These are phyloP conservation scores for Eucommia ulmoides DNA, from an alignment of 257 asterid genomes.

Conservation along the genomic window DNA sequence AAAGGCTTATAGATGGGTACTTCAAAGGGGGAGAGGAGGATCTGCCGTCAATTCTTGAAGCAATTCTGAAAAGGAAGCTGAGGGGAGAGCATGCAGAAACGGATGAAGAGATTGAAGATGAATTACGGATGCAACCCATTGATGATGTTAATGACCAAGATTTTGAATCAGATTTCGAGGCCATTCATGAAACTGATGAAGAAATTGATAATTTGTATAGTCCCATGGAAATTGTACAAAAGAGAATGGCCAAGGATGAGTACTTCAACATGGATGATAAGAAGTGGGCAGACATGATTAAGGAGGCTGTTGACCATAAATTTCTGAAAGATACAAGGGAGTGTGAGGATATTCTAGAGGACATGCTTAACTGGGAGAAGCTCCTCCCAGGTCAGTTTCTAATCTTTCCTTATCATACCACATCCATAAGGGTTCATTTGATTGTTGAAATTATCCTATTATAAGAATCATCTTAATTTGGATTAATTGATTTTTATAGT, in stretches of 20 bases:
- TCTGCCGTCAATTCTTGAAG: slow-evolving; percentile 42
- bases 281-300: slow-evolving; percentile 77
- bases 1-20: slow-evolving; percentile 46
- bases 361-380: slow-evolving; percentile 76
- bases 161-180: slow-evolving; percentile 61
- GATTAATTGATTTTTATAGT: too few species aligned
- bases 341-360: slow-evolving; percentile 72
- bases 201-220: slow-evolving; percentile 60
- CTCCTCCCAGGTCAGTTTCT: slow-evolving; percentile 69
- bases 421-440: neutral
- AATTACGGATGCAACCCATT: slow-evolving; percentile 37
- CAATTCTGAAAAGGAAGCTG: slow-evolving; percentile 43
- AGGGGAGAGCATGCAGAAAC: slow-evolving; percentile 48
- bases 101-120: slow-evolving; percentile 56
- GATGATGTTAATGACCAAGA: slow-evolving; percentile 44
- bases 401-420: neutral
- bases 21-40: slow-evolving; percentile 47
- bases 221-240: slow-evolving; percentile 38
- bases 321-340: slow-evolving; percentile 55
- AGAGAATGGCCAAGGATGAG: slow-evolving; percentile 39
- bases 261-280: slow-evolving; percentile 52
- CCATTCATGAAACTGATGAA: slow-evolving; percentile 40
- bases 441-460: too few species aligned
- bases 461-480: too few species aligned
- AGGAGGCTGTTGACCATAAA: slow-evolving; percentile 54